Base-by-base conservation (phyloP, 2,329 filamentous ascomycete species). In the Fusarium goolgardi region DNA sequence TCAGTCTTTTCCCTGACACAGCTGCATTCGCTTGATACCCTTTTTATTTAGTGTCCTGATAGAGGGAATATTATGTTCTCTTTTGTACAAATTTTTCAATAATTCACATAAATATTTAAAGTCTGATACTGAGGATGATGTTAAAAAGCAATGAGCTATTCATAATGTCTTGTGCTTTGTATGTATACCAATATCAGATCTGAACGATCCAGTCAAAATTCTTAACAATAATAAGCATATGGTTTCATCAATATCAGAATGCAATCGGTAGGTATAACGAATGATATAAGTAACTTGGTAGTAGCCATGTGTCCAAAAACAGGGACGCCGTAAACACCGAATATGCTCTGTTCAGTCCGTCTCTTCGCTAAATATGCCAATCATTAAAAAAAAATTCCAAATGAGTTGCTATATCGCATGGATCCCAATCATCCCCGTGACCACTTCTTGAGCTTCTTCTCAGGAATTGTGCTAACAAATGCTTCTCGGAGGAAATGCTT, bases 401-500 rank as follows among this genome's bases (percentile, higher is more conserved):
- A 51, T 27, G 37, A 34, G 46, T 58, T 49, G 16, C 39, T 50
- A 37, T 31, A 13, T 23, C 49, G 18, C 44, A 60, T 60, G 44
- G 55, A 16, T 56, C 23, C n/a, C 4, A 59, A 45, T 69, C 59
- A 68, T 67, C 56, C 59, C 20, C 64, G 55, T 35, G 70, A 81
- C 71, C 82, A 71, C 69, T 84, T 79, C 73, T 85, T 80, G 35
- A 96, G 82, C 40, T 95, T 88, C 50, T 90, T 84, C 55, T 87
- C 81, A 51, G 88, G 84, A 71, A 91, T 80, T 5, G 90, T 94
- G 39, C 89, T 87, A 23, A 97, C 91, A 80, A 96, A 97, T 1
- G 94, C 94, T 57, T 93, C 88, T 61, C 82, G 79, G 29, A 96
- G 81, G 76, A 97, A 97, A 50, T 90, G 88, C 63, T 89, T 83